Evolutionary conservation across 257 asterid genomes (phyloP).

Genomic region (Salvia hispanica): DNA sequence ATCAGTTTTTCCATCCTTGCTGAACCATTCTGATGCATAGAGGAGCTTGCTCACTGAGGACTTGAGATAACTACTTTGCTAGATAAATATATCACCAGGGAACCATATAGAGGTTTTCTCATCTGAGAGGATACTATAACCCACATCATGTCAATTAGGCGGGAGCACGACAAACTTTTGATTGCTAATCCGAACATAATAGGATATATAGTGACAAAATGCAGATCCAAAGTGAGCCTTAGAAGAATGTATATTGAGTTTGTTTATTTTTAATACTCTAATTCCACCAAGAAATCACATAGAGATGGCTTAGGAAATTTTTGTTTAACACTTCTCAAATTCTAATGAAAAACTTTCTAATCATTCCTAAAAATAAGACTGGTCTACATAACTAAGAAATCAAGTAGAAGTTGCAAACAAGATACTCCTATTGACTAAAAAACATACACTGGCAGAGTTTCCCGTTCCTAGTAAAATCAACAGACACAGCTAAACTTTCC

Average conservation of each 20-base stretch:
- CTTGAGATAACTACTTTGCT: conserved; percentile 45
- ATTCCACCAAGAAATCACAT: conserved; percentile 21
- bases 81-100: conserved; percentile 33
- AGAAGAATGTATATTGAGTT: conserved; percentile 21
- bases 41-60: conserved; percentile 39
- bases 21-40: conserved; percentile 36
- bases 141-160: conserved; percentile 29
- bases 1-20: conserved; percentile 43
- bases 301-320: conserved; percentile 4
- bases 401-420: conserved; percentile 9
- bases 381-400: conserved; percentile 16
- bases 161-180: conserved; percentile 20
- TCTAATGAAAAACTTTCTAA: conserved; percentile 18
- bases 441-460: conserved; percentile 15
- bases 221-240: conserved; percentile 29
- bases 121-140: conserved; percentile 29
- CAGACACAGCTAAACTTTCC: conserved; percentile 7
- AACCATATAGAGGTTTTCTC: conserved; percentile 30
- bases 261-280: conserved; percentile 25
- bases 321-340: conserved; percentile 26
- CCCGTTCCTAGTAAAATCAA: conserved; percentile 23
- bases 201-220: conserved; percentile 19
- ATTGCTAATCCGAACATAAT: conserved; percentile 26
- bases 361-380: conserved; percentile 3
- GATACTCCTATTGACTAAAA: conserved; percentile 24